Base-by-base conservation (phyloP, 129 eudicot genomes). In the Calendula officinalis region DNA sequence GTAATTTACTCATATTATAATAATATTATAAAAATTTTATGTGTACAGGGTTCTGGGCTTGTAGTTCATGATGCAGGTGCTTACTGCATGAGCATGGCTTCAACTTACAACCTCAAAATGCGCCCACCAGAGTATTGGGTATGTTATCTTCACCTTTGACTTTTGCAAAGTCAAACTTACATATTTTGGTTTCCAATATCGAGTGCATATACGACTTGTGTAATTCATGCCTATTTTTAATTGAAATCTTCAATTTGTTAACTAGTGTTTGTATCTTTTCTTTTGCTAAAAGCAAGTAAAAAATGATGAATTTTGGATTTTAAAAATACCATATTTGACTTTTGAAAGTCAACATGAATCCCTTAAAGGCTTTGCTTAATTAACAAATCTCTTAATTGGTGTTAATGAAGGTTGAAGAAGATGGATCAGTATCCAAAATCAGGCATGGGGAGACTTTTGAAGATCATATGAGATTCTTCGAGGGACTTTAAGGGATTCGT, bases 41-140 rank as follows among this genome's bases (percentile, higher is more conserved):
- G 30, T 22, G 30, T 73, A 33, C 76, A 92, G 99, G 99, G 96
- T 68, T 51, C 91, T 27, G 95, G 96, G 57, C 78, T 92, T 74
- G 96, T 92, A 40, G 96, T 92, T 64, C 98, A 92, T 69, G 96
- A 92, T 81, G 99, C 99, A 8, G 96, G 96, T 72, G 96, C 98
- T 61, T 92, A 92, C 73, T 92, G 96, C 83, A 88, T 92, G 98
- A 88, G 95, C 65, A 92, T 92, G 98, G 96, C 96, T 39, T 88
- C 96, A 46, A 92, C 95, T 17, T 92, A 88, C 84, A 88, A 88
- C 67, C 95, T 91, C 63, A 87, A 91, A 83, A 91, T 87, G 98
- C 96, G 96, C 35, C 98, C 98, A 15, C 94, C 98, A 0, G 98
- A 91, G 42, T 87, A 87, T 71, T 87, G 94, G 98, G 98, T 88